Percentiles rank a stretch among this genome's conserved stretches.
phyloP scores from a whole-genome alignment of 768 basidiomycete genomes.

The Piloderma croceum region DNA sequence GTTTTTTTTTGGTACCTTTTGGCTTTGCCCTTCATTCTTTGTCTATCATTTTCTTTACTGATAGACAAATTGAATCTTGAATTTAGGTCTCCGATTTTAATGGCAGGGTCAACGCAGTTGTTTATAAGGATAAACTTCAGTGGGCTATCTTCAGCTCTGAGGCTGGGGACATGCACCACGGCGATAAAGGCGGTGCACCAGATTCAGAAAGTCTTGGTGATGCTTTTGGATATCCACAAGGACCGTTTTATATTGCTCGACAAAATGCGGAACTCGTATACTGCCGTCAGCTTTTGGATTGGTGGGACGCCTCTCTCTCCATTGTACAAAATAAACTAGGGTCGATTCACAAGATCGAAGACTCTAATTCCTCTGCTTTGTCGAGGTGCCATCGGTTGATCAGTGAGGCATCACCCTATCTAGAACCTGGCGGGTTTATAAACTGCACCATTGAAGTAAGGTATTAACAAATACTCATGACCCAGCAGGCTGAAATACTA shows the following conservation, averaged over 20 bases:
- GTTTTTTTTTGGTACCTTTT: neutral
- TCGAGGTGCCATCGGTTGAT: constrained; percentile 42
- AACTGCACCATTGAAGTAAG: constrained; percentile 60
- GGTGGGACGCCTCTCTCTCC: constrained; percentile 47
- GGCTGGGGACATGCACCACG: constrained; percentile 33
- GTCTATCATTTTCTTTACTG: too few species aligned
- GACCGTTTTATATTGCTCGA: too few species aligned
- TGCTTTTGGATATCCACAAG: too few species aligned
- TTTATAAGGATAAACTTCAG: constrained; percentile 40
- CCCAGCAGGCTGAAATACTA: neutral
- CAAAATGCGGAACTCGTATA: constrained; percentile 40
- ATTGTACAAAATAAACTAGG: constrained; percentile 9
- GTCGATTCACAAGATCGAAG: constrained; percentile 4
- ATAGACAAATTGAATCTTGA: neutral
- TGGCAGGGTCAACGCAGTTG: constrained; percentile 32
- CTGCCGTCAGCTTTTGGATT: constrained; percentile 40
- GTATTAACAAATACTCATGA: neutral
- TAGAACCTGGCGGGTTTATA: constrained; percentile 46
- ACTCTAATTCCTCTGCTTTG: neutral
- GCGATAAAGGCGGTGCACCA: constrained; percentile 33
- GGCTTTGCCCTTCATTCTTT: neutral
- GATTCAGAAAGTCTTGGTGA: too few species aligned
- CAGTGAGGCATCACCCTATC: constrained; percentile 42
- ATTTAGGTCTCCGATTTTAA: constrained; percentile 30
- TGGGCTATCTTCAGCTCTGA: constrained; percentile 52